Conservation (phyloP, 345 rosid genomes). For the Nephelium lappaceum region DNA sequence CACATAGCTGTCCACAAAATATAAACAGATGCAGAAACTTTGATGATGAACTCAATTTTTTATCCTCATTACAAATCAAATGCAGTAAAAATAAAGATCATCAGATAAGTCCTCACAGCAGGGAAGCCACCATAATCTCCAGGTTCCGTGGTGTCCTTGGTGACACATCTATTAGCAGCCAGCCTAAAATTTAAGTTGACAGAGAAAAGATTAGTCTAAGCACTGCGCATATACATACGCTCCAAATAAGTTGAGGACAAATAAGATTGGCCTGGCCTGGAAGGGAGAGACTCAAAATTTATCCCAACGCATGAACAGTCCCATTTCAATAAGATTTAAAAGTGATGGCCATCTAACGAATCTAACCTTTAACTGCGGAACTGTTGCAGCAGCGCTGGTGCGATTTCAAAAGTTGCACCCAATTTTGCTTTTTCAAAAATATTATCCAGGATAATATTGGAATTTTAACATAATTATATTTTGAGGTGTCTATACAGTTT, state of each 20-base stretch:
- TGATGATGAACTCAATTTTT: neutral
- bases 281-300: neutral
- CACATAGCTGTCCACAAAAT: neutral
- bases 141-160: slow-evolving; percentile 65
- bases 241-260: neutral
- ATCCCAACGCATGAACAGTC: neutral
- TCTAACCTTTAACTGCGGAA: too few relatives aligned
- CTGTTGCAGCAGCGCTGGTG: too few relatives aligned
- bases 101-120: slow-evolving; percentile 54
- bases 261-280: neutral
- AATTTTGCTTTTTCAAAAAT: too few relatives aligned
- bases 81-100: neutral
- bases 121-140: too few relatives aligned
- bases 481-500: too few relatives aligned
- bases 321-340: neutral
- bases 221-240: neutral
- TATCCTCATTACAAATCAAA: neutral
- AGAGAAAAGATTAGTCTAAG: neutral
- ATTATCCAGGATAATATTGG: too few relatives aligned
- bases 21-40: slow-evolving; percentile 1
- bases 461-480: too few relatives aligned
- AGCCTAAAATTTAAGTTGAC: slow-evolving; percentile 29
- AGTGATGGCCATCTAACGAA: neutral
- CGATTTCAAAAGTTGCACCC: too few relatives aligned
- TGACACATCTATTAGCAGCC: slow-evolving; percentile 78